Evolutionary conservation across 768 basidiomycete genomes (phyloP), one percentile per base, ranked within the genome.

Genomic region (Mrakia frigida): DNA sequence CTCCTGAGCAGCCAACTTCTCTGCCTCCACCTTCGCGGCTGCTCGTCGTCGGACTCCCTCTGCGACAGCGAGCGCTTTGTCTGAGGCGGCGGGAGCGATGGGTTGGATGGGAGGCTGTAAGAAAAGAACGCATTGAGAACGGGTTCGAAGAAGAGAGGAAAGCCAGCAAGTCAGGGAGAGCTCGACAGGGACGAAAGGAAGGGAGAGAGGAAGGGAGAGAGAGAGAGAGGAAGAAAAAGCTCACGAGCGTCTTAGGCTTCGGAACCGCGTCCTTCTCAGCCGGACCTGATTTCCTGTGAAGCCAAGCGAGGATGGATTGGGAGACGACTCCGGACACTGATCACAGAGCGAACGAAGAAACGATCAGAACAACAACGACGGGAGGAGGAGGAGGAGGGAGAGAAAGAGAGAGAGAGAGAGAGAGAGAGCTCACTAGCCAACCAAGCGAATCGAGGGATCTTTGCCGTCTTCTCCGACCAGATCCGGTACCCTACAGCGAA

Each of bases 401-500:
- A 25, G 28, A 56, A 28, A 18, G 56, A 25, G 23, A 56, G 56
- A 56, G 53, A 25, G 23, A 53, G 53, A 50, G 46, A 21, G 2
- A 41, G 11, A 5, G 9, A 16, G 16, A 56, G 13, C 56, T 25
- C 56, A 56, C 56, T 28, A 7, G n/a, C 56, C 56, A 78, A 59
- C 77, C 77, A 78, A 0, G 33, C 72, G 73, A 78, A 37, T 14
- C 73, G 28, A 16, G 77, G 77, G 59, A 78, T 63, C n/a, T 78
- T 78, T 14, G 53, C 6, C 6, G 77, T 70, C 39, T 68, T 70
- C 21, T 41, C 39, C 39, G 69, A 41, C 77, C 72, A 74, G 37
- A 61, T 46, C 5, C 23, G 39, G 46, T 74, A 68, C 7, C 39
- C 52, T 31, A 53, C 14, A 11, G 73, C 77, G 52, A 63, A 35